Evolutionary conservation across 2,329 filamentous ascomycete genomes (phyloP).

Genomic region (Aspergillus neoniger): DNA sequence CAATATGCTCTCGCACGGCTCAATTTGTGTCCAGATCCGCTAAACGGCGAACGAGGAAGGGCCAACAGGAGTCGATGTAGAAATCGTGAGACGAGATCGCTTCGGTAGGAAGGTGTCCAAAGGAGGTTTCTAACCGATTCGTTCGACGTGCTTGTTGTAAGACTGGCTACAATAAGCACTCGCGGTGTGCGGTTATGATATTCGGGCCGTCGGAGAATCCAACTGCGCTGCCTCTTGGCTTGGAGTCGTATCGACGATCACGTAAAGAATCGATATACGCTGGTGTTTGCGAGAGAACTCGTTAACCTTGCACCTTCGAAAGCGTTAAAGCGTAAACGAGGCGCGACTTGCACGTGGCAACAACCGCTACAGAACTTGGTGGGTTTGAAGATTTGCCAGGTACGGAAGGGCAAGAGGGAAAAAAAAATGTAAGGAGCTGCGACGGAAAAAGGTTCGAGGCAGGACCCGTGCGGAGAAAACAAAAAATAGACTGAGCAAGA

Average conservation of each 20-base stretch:
- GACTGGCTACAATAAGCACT: constrained; percentile 6
- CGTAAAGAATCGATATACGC: constrained; percentile 12
- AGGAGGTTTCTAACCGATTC: not conserved
- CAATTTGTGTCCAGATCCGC: constrained; percentile 13
- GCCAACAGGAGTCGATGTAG: constrained; percentile 12
- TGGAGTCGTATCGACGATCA: constrained; percentile 13
- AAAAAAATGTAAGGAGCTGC: constrained; percentile 14
- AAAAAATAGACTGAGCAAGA: constrained; percentile 11
- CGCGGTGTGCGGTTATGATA: constrained; percentile 17
- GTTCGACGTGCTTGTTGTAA: constrained; percentile 6
- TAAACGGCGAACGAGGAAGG: constrained; percentile 17
- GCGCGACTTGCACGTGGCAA: constrained; percentile 34
- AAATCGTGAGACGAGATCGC: constrained; percentile 6
- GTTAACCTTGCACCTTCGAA: constrained; percentile 25
- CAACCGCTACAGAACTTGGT: constrained; percentile 18
- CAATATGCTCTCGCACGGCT: constrained; percentile 13
- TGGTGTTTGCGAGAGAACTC: constrained; percentile 9
- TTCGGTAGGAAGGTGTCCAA: not conserved
- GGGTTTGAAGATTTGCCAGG: not conserved
- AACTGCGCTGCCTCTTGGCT: constrained; percentile 12
- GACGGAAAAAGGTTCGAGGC: constrained; percentile 24
- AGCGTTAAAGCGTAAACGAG: constrained; percentile 14
- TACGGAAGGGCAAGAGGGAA: constrained; percentile 16
- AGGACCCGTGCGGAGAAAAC: constrained; percentile 24
- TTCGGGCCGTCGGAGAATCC: constrained; percentile 18